Percentiles rank a stretch among this genome's conserved stretches.
phyloP scores from a whole-genome alignment of 345 rosid genomes.

The Bruguiera parviflora region DNA sequence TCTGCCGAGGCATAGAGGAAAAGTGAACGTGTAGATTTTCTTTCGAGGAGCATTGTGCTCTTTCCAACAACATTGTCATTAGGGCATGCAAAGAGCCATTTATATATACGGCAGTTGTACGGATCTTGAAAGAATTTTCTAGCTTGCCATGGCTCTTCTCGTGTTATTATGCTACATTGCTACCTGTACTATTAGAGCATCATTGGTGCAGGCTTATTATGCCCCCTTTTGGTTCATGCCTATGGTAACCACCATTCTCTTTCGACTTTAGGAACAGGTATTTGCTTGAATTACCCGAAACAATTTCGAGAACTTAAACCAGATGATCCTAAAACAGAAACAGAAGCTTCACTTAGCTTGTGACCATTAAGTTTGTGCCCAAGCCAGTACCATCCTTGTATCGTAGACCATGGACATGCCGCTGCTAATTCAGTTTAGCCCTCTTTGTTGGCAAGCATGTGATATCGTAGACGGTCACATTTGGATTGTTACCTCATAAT shows the following conservation, averaged over 20 bases:
- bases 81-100: not conserved
- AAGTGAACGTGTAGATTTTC: not conserved
- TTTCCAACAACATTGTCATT: constrained; percentile 4
- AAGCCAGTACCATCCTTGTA: not conserved
- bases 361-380: too few relatives aligned
- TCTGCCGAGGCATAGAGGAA: constrained; percentile 3
- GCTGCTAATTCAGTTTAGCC: not conserved
- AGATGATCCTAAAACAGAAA: too few relatives aligned
- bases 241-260: not conserved
- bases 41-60: constrained; percentile 3
- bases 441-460: not conserved
- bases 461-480: not conserved
- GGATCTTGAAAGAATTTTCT: not conserved
- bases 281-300: too few relatives aligned
- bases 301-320: too few relatives aligned
- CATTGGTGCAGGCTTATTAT: not conserved
- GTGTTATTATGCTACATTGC: not conserved
- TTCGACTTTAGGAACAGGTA: not conserved
- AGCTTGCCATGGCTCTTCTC: not conserved
- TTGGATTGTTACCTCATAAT: not conserved
- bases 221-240: not conserved
- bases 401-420: not conserved
- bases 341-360: too few relatives aligned
- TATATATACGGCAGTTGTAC: not conserved
- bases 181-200: not conserved